Percentiles rank a stretch among this genome's conserved stretches.
phyloP scores from a whole-genome alignment of 2,329 filamentous ascomycete genomes.

The Pseudogymnoascus sp. region DNA sequence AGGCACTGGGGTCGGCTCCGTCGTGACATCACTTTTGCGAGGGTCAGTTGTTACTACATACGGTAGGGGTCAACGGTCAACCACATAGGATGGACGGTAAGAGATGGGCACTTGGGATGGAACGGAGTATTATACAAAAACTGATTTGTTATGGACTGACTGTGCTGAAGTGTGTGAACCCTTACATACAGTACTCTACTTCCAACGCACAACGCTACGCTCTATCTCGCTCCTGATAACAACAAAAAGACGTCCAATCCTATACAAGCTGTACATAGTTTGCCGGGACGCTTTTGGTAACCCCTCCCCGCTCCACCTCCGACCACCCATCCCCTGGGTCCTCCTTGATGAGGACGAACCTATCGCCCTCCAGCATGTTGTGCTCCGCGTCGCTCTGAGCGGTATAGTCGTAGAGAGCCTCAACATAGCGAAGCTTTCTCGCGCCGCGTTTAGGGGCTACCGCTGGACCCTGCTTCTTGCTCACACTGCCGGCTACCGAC shows the following conservation, averaged over 20 bases:
- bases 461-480: constrained; percentile 39
- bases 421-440: constrained; percentile 89
- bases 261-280: constrained; percentile 68
- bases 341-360: constrained; percentile 79
- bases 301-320: constrained; percentile 87
- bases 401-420: constrained; percentile 86
- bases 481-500: constrained; percentile 50
- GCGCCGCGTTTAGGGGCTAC: constrained; percentile 86
- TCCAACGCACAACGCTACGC: background rate
- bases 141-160: background rate
- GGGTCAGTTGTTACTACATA: background rate
- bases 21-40: constrained; percentile 1
- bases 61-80: background rate
- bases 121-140: background rate
- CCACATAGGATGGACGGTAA: background rate
- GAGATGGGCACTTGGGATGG: background rate
- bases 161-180: background rate
- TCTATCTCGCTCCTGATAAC: background rate
- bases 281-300: constrained; percentile 82
- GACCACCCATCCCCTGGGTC: constrained; percentile 94
- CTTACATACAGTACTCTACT: constrained; percentile 5
- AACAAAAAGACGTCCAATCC: background rate
- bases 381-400: constrained; percentile 82
- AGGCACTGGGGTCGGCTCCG: background rate
- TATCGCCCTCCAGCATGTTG: constrained; percentile 83